Base-by-base conservation (phyloP, 192 early-diverging fungal genomes). In the Chytriomyces hyalinus region DNA sequence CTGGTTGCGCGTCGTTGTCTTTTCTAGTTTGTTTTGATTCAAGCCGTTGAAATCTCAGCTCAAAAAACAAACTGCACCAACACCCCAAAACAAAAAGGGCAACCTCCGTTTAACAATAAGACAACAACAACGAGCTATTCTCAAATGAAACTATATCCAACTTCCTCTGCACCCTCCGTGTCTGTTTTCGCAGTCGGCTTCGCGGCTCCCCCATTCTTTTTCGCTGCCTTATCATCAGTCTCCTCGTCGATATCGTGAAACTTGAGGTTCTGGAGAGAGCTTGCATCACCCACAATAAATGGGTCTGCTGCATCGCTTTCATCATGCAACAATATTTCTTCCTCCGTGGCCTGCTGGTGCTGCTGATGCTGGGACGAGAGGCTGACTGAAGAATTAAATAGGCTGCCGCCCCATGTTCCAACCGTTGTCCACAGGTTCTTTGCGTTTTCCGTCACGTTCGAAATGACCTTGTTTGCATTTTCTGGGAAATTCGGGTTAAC, bases 221-320 rank as follows among this genome's bases (percentile, higher is more conserved):
- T 65, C 13, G n/a, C 64, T 36, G 36, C 3, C 20, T 59, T 15
- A 5, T n/a, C 15, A 59, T n/a, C 20, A 62, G 53, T 8, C 20
- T n/a, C 28, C 2, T 73, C 71, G 15, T 62, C 59, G 11, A 1
- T 26, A 43, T 43, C 36, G 60, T 73, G 71, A 73, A 73, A 73
- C 71, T 62, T 45, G 0, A 73, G 47, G 24, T 62, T 62, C 43
- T 73, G 71, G 11, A 45, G 36, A 6, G 71, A 71, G 20, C 49
- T 20, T 44, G 57, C n/a, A 57, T 71, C 69, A 3, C 69, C 69
- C n/a, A 71, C 49, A 7, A 71, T 51, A 60, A 71, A 71, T n/a
- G 66, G 66, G 11, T 67, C 66, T 6, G 50, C 15, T 28, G 13
- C 69, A 15, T 62, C 62, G 17, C 44, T 60, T 49, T 62, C 24